phyloP scores from a whole-genome alignment of 2,329 filamentous ascomycete species.

The Karstenula rhodostoma region DNA sequence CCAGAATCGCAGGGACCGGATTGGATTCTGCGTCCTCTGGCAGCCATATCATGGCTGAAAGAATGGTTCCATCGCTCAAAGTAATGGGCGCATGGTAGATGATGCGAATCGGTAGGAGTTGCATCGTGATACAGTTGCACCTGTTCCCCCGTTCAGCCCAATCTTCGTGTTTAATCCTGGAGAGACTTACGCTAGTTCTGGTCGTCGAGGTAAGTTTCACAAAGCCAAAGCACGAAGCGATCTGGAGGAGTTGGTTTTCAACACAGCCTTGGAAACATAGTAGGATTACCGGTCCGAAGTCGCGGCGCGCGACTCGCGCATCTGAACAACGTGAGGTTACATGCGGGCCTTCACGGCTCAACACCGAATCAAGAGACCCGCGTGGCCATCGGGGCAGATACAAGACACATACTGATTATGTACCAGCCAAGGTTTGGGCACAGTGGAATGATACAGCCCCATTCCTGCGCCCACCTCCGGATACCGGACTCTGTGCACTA shows the following conservation, averaged over 20 bases:
- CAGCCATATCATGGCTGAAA: constrained; percentile 12
- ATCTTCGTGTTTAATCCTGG: neutral
- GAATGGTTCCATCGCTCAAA: constrained; percentile 8
- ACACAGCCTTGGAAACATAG: neutral
- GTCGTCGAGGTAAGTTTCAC: neutral
- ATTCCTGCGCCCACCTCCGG: constrained; percentile 5
- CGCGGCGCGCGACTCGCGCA: neutral
- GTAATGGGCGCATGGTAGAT: constrained; percentile 11
- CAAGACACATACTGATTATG: constrained; percentile 6
- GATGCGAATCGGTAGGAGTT: constrained; percentile 11
- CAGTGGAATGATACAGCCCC: neutral
- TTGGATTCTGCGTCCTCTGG: constrained; percentile 5
- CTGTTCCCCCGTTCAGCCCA: neutral
- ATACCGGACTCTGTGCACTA: neutral
- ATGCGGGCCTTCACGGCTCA: constrained; percentile 3
- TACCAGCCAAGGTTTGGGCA: neutral
- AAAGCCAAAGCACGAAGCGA: neutral
- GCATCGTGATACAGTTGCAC: neutral
- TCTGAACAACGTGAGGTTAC: neutral
- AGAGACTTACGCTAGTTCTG: neutral
- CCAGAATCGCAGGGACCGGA: constrained; percentile 10
- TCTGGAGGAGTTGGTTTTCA: neutral
- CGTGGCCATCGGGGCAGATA: neutral
- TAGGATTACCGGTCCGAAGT: neutral
- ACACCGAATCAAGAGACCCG: neutral